Conservation (phyloP, 352 stramenopile genomes). For the Phytophthora agathidicida region DNA sequence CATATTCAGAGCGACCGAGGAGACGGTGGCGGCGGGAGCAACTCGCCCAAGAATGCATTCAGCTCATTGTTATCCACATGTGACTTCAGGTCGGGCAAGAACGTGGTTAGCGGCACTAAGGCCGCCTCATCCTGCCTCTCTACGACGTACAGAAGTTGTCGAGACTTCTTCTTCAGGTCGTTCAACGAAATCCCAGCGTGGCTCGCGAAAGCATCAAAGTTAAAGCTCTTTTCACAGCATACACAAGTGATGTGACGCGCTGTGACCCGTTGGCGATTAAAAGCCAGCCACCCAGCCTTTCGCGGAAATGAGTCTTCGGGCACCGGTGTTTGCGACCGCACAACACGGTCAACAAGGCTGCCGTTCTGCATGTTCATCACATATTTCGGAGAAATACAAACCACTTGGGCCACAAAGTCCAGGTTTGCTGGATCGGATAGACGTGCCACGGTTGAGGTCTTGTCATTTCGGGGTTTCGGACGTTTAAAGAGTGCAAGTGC, state of each 20-base stretch:
- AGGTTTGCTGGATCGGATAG: conserved; percentile 5
- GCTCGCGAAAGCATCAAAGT: conserved; percentile 21
- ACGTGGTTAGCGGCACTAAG: conserved; percentile 28
- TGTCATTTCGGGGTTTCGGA: conserved; percentile 14
- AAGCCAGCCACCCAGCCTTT: conserved; percentile 34
- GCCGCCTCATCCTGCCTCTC: conserved; percentile 25
- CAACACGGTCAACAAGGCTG: conserved; percentile 29
- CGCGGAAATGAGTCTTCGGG: conserved; percentile 33
- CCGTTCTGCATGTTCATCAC: conserved; percentile 41
- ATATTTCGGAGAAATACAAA: conserved; percentile 38
- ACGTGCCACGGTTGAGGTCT: conserved; percentile 2
- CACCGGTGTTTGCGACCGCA: conserved; percentile 20
- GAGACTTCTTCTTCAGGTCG: conserved; percentile 13
- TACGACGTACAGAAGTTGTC: conserved; percentile 32
- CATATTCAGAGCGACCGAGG: too few relatives aligned
- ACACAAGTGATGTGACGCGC: conserved; percentile 14
- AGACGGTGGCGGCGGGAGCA: not conserved
- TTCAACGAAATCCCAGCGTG: conserved; percentile 35
- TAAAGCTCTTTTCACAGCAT: conserved; percentile 25
- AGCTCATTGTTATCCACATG: not conserved
- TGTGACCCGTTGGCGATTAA: conserved; percentile 7
- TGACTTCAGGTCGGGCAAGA: conserved; percentile 15
- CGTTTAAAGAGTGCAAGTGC: conserved; percentile 35
- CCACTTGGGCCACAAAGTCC: conserved; percentile 29
- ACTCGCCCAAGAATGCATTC: not conserved